Evolutionary conservation across 805 yeast genomes (phyloP).

Genomic region (Torulaspora franciscae): DNA sequence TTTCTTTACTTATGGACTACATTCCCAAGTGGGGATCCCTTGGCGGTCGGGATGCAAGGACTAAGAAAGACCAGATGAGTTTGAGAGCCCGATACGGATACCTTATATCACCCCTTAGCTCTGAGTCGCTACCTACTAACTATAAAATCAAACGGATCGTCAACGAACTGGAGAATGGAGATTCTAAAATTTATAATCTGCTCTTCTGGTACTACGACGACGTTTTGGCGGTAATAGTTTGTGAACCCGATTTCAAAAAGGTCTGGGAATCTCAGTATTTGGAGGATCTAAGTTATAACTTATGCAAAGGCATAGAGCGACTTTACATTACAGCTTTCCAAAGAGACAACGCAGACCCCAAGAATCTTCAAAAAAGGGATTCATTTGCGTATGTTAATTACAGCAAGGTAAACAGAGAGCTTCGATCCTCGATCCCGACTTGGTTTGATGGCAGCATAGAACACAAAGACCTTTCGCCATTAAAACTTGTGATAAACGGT

Average conservation of each 20-base stretch:
- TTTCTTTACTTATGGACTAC: constrained; percentile 29
- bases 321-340: constrained; percentile 18
- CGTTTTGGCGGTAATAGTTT: constrained; percentile 24
- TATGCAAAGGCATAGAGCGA: constrained; percentile 22
- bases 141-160: constrained; percentile 24
- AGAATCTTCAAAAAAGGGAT: constrained; percentile 1
- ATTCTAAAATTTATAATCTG: constrained; percentile 18
- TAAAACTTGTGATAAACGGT: constrained; percentile 28
- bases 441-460: constrained; percentile 10
- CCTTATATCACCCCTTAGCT: constrained; percentile 30
- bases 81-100: constrained; percentile 24
- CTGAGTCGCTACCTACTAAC: constrained; percentile 22
- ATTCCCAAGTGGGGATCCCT: constrained; percentile 24
- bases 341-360: not conserved
- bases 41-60: not conserved
- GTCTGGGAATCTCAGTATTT: constrained; percentile 31
- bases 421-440: constrained; percentile 28
- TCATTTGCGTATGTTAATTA: constrained; percentile 26
- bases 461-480: constrained; percentile 13
- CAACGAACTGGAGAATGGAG: constrained; percentile 12
- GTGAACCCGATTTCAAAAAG: constrained; percentile 23
- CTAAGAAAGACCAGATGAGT: not conserved
- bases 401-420: constrained; percentile 12
- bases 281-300: constrained; percentile 24
- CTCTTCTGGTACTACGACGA: constrained; percentile 33